These are phyloP conservation scores for Penicillium paxilli DNA, from an alignment of 495 filamentous ascomycete genomes.

Conservation along the genomic window DNA sequence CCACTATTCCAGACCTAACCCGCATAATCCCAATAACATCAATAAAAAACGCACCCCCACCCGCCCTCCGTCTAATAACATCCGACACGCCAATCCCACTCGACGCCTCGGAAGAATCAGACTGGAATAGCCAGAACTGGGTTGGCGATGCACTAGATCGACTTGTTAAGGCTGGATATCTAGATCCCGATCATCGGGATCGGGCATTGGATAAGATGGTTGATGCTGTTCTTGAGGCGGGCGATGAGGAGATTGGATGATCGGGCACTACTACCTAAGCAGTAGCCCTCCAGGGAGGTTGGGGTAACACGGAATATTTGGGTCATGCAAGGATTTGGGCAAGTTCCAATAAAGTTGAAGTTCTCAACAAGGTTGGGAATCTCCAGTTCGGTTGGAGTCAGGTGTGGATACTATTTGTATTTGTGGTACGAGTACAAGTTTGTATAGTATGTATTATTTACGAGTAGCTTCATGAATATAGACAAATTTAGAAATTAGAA, in stretches of 20 bases:
- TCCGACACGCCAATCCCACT: conserved; percentile 7
- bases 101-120: conserved; percentile 1
- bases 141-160: conserved; percentile 22
- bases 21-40: conserved; percentile 5
- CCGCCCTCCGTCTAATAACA: not conserved
- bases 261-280: too few relatives aligned
- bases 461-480: not conserved
- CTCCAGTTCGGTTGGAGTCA: too few relatives aligned
- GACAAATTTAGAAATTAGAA: not conserved
- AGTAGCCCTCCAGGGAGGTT: too few relatives aligned
- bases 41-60: conserved; percentile 3
- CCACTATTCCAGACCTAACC: conserved; percentile 13
- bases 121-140: conserved; percentile 33
- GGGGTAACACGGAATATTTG: too few relatives aligned
- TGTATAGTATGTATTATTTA: not conserved
- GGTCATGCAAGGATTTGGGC: too few relatives aligned
- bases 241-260: conserved; percentile 17
- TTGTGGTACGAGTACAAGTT: not conserved
- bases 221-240: conserved; percentile 22
- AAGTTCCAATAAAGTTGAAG: too few relatives aligned
- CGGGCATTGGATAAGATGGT: conserved; percentile 26
- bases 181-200: conserved; percentile 7
- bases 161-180: conserved; percentile 15
- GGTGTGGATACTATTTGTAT: too few relatives aligned
- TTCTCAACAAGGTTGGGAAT: too few relatives aligned